Evolutionary conservation across 2,329 filamentous ascomycete genomes (phyloP), one percentile per base, ranked within the genome.

Genomic region (Sclerotinia nivalis): DNA sequence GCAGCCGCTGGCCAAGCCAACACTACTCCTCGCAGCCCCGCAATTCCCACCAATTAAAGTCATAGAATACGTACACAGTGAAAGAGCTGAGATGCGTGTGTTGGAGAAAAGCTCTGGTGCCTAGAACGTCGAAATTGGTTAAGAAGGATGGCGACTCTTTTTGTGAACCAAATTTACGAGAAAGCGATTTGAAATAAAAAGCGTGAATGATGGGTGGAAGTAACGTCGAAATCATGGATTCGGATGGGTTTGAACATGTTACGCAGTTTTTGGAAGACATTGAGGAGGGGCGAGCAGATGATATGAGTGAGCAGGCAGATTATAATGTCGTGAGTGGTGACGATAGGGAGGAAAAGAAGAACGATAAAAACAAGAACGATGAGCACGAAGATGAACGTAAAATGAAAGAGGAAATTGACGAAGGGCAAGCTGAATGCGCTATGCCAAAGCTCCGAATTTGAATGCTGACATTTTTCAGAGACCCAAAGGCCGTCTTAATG

Each of bases 351-450:
- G 25, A n/a, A 10, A 50, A 54, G 5, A 25, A 31, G 22, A 12
- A 58, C 1, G 28, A 15, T 61, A 82, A 85, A 71, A 73, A 75
- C 58, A 81, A 75, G 54, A 81, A 83, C 70, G 81, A 76, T 40
- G 81, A 83, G 66, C 82, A 85, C 69, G 73, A 74, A 20, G 81
- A 84, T 71, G 82, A 84, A 72, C 66, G 71, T 28, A 56, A 70
- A 3, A n/a, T 65, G 1, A 79, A 81, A 67, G 82, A 84, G 60
- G 82, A 84, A 52, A 83, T 84, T 43, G 79, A 82, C 18, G 3
- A 28, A 9, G 18, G 15, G 40, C 25, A 28, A 43, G 59, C 28
- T 15, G 3, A 25, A 15, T 22, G 7, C 18, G 37, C 49, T 2
- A 64, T n/a, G 10, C 0, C 10, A 22, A 62, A 15, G 87, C 73